These are phyloP conservation scores for Tephrocybe sp. DNA, from an alignment of 768 basidiomycete genomes.

Conservation along the genomic window DNA sequence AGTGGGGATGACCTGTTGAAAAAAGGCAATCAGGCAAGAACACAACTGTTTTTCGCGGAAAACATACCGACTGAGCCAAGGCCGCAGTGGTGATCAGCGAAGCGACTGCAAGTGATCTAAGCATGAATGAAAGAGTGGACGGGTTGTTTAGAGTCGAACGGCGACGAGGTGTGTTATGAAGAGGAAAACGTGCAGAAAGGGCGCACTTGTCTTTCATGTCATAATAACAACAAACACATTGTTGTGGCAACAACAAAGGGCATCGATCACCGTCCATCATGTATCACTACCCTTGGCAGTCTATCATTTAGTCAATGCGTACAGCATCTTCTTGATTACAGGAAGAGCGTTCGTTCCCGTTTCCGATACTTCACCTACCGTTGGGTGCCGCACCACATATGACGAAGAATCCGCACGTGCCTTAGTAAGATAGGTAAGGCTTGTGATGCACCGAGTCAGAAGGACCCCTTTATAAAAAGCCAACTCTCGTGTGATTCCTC, in stretches of 20 bases:
- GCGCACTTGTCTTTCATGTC: conserved; percentile 24
- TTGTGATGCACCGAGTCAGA: too few species aligned
- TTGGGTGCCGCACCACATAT: too few species aligned
- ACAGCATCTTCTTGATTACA: too few species aligned
- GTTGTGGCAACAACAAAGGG: conserved; percentile 20
- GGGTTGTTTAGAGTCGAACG: conserved; percentile 40
- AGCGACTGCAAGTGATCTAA: conserved; percentile 54
- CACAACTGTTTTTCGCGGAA: background rate
- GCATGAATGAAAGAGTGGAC: conserved; percentile 51
- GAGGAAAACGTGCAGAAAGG: conserved; percentile 20
- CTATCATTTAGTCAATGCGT: background rate
- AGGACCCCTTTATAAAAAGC: too few species aligned
- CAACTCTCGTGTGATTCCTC: background rate
- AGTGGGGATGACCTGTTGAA: conserved; percentile 56
- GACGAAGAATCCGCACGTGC: too few species aligned
- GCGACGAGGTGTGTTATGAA: conserved; percentile 28
- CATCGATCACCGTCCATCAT: conserved; percentile 9
- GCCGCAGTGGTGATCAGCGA: conserved; percentile 52
- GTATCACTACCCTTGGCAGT: conserved; percentile 1
- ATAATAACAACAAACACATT: conserved; percentile 33
- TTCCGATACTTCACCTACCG: too few species aligned
- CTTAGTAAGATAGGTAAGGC: too few species aligned
- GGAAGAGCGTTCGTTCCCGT: too few species aligned
- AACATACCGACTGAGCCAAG: conserved; percentile 49
- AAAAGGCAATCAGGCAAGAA: conserved; percentile 32